Base-by-base conservation (phyloP, 805 yeast species). In the Wickerhamomyces tratensis region DNA sequence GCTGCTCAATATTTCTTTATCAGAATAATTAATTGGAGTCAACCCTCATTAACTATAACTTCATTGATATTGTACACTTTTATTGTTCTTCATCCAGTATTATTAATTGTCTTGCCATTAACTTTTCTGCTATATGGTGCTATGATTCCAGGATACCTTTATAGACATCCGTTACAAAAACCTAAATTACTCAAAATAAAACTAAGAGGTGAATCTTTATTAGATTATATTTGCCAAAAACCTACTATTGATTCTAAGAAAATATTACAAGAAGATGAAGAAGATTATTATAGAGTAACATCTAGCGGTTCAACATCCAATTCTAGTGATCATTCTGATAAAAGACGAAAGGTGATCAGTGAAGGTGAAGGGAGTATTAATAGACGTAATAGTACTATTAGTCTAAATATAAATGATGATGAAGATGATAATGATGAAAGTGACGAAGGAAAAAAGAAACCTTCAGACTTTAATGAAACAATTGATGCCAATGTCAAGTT, bases 1-100 rank as follows among this genome's bases (percentile, higher is more conserved):
- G 71, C 65, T 36, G 43, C 79, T 2, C 91, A 84, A 51, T 81
- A 80, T 49, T 76, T 78, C 2, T 14, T 14, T 14, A 66, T 79
- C 7, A 74, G 77, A 40, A 55, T 84, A 1, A 45, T 86, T 25
- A 74, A 85, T 5, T 89, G 97, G 97, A 75, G 78, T 45, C 67
- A 71, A 27, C 89, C 94, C 0, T 67, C 84, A 0, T 72, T 77
- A 46, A 88, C 96, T 0, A 48, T 88, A 6, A 66, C 82, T 1
- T 56, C 67, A 25, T 60, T 86, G 42, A 63, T 81, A 6, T 47
- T 77, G 1, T 79, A 82, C 49, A 80, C 96, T 0, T 68, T 77
- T 46, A 64, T 80, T 1, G 83, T 93, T 51, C 59, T 81, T 33
- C 74, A 83, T 63, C 96, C 96, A 0, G 78, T 78, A 55, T 59